Evolutionary conservation across 768 basidiomycete genomes (phyloP).

Genomic region (Lepiota brunneoincarnata): DNA sequence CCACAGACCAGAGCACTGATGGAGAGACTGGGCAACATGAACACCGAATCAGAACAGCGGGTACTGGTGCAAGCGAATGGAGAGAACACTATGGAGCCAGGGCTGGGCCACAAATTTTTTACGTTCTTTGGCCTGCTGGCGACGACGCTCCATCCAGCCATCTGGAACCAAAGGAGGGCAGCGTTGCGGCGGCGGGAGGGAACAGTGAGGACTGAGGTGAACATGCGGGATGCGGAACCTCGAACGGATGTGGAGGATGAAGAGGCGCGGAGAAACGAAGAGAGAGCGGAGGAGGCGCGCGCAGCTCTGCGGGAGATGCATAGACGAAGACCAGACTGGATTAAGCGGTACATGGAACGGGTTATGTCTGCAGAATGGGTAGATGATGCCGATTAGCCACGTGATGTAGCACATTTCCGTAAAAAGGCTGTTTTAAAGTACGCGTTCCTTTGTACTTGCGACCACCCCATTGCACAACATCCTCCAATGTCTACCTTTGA

Average conservation of each 20-base stretch:
- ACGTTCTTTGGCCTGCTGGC: constrained; percentile 57
- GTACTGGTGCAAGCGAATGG: constrained; percentile 34
- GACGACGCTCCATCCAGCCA: constrained; percentile 67
- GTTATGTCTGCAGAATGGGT: constrained; percentile 67
- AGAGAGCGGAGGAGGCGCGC: constrained; percentile 32
- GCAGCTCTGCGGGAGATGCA: constrained; percentile 48
- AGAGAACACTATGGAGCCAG: constrained; percentile 38
- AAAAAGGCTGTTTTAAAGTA: background rate
- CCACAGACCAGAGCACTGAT: constrained; percentile 35
- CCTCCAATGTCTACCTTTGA: constrained; percentile 71
- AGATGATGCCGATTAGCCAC: constrained; percentile 54
- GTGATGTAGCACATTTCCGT: constrained; percentile 13
- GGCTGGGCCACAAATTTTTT: constrained; percentile 43
- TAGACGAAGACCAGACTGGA: constrained; percentile 55
- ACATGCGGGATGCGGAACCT: constrained; percentile 33
- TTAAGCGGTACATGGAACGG: constrained; percentile 60
- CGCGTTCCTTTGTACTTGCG: constrained; percentile 4
- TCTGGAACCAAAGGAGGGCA: constrained; percentile 66
- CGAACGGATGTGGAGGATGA: constrained; percentile 16
- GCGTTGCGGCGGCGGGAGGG: constrained; percentile 64
- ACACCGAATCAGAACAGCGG: constrained; percentile 54
- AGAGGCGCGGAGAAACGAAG: constrained; percentile 22
- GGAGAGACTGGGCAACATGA: constrained; percentile 54
- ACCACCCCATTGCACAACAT: background rate
- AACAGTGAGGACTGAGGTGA: constrained; percentile 63